Percentiles rank a stretch among this genome's conserved stretches.
Evolutionary conservation across 2,329 filamentous ascomycete species (phyloP).

Genomic region (Claviceps purpurea): DNA sequence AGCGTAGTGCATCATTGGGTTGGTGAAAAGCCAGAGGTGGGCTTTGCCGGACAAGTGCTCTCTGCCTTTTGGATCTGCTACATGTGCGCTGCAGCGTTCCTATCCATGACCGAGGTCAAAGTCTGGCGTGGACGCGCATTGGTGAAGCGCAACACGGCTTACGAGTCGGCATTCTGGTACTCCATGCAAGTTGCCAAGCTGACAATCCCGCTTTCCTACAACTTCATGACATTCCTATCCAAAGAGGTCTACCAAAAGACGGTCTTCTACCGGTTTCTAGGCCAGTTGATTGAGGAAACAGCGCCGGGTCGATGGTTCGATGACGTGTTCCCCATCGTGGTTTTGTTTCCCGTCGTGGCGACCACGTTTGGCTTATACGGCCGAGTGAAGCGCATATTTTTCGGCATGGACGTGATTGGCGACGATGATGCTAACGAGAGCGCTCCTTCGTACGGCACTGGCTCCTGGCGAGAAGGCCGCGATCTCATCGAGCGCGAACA

Average conservation of each 20-base stretch:
- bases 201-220: conserved; percentile 86
- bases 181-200: conserved; percentile 83
- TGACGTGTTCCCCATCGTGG: conserved; percentile 74
- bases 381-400: conserved; percentile 64
- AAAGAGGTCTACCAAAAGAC: conserved; percentile 60
- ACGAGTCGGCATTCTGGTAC: conserved; percentile 93
- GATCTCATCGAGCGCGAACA: conserved; percentile 82
- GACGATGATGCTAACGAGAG: conserved; percentile 48
- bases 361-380: conserved; percentile 86
- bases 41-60: conserved; percentile 74
- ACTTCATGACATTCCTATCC: conserved; percentile 85
- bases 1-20: conserved; percentile 64
- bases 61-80: conserved; percentile 85
- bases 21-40: conserved; percentile 59
- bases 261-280: conserved; percentile 78
- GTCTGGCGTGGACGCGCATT: conserved; percentile 95
- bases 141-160: conserved; percentile 79
- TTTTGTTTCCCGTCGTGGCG: conserved; percentile 73
- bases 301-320: conserved; percentile 74
- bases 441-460: conserved; percentile 54
- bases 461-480: conserved; percentile 82
- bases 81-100: conserved; percentile 85
- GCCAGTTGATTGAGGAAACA: conserved; percentile 69
- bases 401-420: conserved; percentile 60
- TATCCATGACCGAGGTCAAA: conserved; percentile 80